These are phyloP conservation scores for Kwoniella europaea DNA, from an alignment of 768 basidiomycete genomes.

Conservation along the genomic window DNA sequence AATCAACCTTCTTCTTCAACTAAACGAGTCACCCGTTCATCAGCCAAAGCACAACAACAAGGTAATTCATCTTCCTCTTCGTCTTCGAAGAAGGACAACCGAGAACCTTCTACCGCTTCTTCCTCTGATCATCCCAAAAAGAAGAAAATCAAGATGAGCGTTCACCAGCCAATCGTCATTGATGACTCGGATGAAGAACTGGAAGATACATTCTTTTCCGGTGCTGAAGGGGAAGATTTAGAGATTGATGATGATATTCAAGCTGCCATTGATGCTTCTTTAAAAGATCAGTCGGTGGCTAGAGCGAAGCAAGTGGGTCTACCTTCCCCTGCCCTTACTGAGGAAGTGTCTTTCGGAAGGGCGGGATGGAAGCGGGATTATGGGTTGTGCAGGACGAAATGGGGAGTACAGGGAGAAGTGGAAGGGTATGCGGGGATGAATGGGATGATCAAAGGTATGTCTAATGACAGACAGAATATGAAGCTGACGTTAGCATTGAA, in stretches of 20 bases:
- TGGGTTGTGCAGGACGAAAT: conserved; percentile 8
- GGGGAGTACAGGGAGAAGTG: conserved; percentile 18
- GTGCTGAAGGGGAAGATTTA: conserved; percentile 6
- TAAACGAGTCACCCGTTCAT: conserved; percentile 1
- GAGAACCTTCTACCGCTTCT: neutral
- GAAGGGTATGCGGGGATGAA: conserved; percentile 44
- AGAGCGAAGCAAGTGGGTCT: neutral
- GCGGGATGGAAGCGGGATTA: conserved; percentile 34
- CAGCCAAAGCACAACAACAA: neutral
- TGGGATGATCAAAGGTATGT: conserved; percentile 26
- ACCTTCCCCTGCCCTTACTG: conserved; percentile 10
- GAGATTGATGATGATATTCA: conserved; percentile 14
- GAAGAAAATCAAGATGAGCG: neutral
- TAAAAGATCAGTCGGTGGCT: neutral
- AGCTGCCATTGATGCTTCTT: conserved; percentile 14
- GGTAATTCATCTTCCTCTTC: neutral
- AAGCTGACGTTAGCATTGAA: too few relatives aligned
- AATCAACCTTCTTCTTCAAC: neutral
- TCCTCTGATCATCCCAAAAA: neutral
- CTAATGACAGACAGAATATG: too few relatives aligned
- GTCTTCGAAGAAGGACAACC: too few relatives aligned
- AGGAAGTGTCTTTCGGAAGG: conserved; percentile 8
- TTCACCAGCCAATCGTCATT: neutral
- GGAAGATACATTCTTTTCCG: neutral
- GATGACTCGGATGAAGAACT: conserved; percentile 1